Base-by-base conservation (phyloP, 2,329 filamentous ascomycete species). In the Elsinoe batatas region DNA sequence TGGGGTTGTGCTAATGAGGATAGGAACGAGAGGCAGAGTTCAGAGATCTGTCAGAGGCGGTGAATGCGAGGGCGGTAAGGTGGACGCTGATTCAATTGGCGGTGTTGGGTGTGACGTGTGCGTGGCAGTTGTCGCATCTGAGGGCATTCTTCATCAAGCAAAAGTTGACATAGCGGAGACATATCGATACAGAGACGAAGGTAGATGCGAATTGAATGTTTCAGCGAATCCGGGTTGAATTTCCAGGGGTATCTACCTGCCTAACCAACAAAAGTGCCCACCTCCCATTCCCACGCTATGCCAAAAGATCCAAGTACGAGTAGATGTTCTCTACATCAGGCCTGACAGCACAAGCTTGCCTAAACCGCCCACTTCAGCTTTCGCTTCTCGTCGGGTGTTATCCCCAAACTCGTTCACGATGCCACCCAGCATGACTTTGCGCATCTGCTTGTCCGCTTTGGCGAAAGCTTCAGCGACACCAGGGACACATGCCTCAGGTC, bases 121-220 rank as follows among this genome's bases (percentile, higher is more conserved):
- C 89, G 59, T 98, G 93, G 93, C 93, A 98, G 73, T 78, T 98
- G 46, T 95, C 90, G 54, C 91, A 98, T 74, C 80, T 98, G 65
- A 82, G 93, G 64, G 87, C 88, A 46, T 98, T 98, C 81, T 98
- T 98, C 77, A 98, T 98, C 78, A 98, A 98, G 81, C 91, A 97
- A 78, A 98, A 98, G 80, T 83, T 98, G 70, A 97, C 93, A 58
- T 98, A 82, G 62, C 17, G n/a, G 38, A 11, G 17, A n/a, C 12
- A 18, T 6, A 30, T 20, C 1, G 36, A 30, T 3, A 22, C 12
- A 54, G 20, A 18, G 51, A 30, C 12, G 51, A 30, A 26, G 20
- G 43, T n/a, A 46, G 43, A 20, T n/a, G 35, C 36, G 36, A 42
- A 54, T 43, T 17, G 5, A 54, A 20, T 12, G 4, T 7, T 38